These are phyloP conservation scores for Stemphylium vesicarium DNA, from an alignment of 2,329 filamentous ascomycete species.

Conservation along the genomic window DNA sequence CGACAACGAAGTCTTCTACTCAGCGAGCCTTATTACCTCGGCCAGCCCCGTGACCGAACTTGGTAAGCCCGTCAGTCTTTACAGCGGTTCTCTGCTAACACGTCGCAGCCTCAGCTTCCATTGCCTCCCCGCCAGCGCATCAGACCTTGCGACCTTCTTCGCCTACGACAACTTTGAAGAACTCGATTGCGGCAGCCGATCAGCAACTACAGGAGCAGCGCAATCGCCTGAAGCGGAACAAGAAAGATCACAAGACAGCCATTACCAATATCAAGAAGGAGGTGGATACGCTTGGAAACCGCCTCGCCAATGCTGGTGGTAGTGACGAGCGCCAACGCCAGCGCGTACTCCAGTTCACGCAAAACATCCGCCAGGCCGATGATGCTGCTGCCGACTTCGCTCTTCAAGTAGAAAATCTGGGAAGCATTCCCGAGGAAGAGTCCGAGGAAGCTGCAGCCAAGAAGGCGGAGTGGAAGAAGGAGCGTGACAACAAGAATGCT, in stretches of 20 bases:
- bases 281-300: slow-evolving; percentile 71
- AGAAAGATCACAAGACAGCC: slow-evolving; percentile 76
- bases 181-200: slow-evolving; percentile 76
- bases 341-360: slow-evolving; percentile 76
- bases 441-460: slow-evolving; percentile 62
- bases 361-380: slow-evolving; percentile 73
- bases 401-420: slow-evolving; percentile 68
- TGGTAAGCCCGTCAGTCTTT: slow-evolving; percentile 49
- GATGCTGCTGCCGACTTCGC: slow-evolving; percentile 65
- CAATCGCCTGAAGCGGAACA: slow-evolving; percentile 70
- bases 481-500: slow-evolving; percentile 58
- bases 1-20: slow-evolving; percentile 71
- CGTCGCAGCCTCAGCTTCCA: slow-evolving; percentile 32
- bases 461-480: slow-evolving; percentile 64
- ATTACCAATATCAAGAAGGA: slow-evolving; percentile 73
- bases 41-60: slow-evolving; percentile 64
- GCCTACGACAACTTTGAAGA: slow-evolving; percentile 76
- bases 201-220: slow-evolving; percentile 73
- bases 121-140: slow-evolving; percentile 59
- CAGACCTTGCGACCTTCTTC: slow-evolving; percentile 74
- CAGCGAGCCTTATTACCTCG: slow-evolving; percentile 73
- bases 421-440: slow-evolving; percentile 69
- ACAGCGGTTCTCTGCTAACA: slow-evolving; percentile 9
- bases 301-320: slow-evolving; percentile 70
- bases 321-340: slow-evolving; percentile 78